These are phyloP conservation scores for Lepidium africanum DNA, from an alignment of 345 rosid genomes.

Conservation along the genomic window DNA sequence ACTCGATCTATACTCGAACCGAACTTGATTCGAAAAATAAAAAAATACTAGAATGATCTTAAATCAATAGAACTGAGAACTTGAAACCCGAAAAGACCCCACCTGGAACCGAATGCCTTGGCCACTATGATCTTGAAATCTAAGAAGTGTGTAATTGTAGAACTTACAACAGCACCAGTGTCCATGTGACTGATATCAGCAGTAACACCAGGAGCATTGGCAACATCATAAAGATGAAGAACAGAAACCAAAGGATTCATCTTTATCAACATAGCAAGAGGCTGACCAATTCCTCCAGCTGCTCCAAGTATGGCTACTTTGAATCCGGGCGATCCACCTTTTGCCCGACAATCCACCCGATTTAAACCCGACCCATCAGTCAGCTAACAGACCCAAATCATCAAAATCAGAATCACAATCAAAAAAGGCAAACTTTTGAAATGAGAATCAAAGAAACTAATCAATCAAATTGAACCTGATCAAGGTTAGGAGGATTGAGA, in stretches of 20 bases:
- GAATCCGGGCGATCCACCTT: constrained; percentile 84
- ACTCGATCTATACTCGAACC: no score
- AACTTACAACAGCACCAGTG: constrained; percentile 77
- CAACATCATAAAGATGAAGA: constrained; percentile 94
- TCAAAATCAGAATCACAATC: background rate
- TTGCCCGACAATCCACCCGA: constrained; percentile 61
- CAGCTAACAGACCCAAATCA: constrained; percentile 24
- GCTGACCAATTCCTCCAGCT: constrained; percentile 97
- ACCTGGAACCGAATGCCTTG: no score
- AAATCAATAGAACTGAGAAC: no score
- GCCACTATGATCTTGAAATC: background rate
- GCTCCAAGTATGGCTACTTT: constrained; percentile 95
- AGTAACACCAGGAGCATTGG: constrained; percentile 87
- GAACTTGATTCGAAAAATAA: no score
- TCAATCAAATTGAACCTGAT: constrained; percentile 7
- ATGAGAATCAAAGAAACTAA: background rate
- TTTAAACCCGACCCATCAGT: constrained; percentile 39
- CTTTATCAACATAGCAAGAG: constrained; percentile 89
- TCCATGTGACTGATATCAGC: constrained; percentile 98
- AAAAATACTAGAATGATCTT: no score
- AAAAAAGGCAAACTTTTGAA: background rate
- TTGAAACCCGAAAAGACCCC: no score
- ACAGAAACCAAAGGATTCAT: constrained; percentile 89
- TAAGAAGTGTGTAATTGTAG: background rate
- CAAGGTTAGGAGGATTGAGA: constrained; percentile 52